phyloP scores from a whole-genome alignment of 225 moss, liverwort and hornwort species.

The Pseudisothecium myosuroides region DNA sequence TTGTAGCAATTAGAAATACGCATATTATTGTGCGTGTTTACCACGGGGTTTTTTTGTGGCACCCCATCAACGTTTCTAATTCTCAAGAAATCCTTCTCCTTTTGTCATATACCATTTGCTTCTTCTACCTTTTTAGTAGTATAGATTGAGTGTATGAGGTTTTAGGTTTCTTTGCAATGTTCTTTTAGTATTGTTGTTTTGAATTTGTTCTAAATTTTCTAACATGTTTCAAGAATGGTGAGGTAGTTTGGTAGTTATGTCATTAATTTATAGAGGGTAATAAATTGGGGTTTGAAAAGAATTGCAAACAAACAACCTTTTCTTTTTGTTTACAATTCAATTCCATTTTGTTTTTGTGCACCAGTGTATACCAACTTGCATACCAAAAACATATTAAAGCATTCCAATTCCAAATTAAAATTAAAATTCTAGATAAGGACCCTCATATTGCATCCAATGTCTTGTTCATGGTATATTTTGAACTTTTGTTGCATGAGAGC shows the following conservation, averaged over 20 bases:
- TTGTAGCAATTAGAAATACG: not conserved
- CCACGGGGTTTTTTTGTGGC: rapidly evolving
- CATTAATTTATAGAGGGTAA: not conserved
- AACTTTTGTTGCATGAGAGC: not conserved
- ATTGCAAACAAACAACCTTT: not conserved
- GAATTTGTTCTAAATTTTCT: not conserved
- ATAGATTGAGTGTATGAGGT: not conserved
- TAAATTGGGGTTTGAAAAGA: rapidly evolving
- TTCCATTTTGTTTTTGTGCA: not conserved
- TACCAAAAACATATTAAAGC: not conserved
- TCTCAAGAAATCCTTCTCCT: rapidly evolving
- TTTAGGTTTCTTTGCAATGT: not conserved
- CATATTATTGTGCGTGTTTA: rapidly evolving
- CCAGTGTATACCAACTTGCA: too few relatives aligned
- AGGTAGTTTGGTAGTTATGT: not conserved
- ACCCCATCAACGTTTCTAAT: rapidly evolving
- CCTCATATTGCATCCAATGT: rapidly evolving
- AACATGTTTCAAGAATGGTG: rapidly evolving
- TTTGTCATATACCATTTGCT: not conserved
- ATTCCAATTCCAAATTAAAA: not conserved
- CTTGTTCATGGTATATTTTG: not conserved
- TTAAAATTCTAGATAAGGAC: rapidly evolving
- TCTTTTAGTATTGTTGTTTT: not conserved
- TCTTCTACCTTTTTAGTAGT: rapidly evolving
- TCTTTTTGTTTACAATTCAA: not conserved